phyloP scores from a whole-genome alignment of 2,329 filamentous ascomycete species.

The Paramyrothecium sp. region DNA sequence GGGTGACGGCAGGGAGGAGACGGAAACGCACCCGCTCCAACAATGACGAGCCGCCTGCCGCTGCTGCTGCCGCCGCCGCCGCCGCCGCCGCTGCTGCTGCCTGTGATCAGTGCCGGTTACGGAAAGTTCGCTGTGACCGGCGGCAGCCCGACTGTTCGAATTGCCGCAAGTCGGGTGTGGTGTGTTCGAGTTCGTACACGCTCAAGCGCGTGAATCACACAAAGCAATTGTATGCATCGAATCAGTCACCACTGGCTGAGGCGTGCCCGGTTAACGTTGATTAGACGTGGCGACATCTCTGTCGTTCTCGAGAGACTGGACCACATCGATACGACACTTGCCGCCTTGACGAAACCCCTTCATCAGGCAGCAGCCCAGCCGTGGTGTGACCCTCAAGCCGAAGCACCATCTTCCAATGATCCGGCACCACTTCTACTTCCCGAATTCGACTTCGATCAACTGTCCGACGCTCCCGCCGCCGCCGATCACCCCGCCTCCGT shows the following conservation, averaged over 20 bases:
- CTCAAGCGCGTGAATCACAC: background rate
- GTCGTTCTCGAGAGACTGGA: background rate
- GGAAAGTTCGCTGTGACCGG: background rate
- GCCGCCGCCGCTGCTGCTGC: background rate
- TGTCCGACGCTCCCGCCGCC: background rate
- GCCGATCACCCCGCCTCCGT: background rate
- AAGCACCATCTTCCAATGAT: background rate
- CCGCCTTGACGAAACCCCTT: background rate
- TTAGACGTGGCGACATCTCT: background rate
- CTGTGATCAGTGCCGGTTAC: background rate
- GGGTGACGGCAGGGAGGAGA: background rate
- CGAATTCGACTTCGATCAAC: background rate
- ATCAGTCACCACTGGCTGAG: background rate
- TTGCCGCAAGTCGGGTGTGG: background rate
- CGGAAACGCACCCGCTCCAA: background rate
- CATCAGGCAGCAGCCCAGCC: background rate
- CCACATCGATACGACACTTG: background rate
- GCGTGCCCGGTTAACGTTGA: background rate
- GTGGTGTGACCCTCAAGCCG: background rate
- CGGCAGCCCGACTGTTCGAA: background rate
- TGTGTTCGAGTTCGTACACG: background rate
- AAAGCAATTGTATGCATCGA: background rate
- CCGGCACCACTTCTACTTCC: background rate
- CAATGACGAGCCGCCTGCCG: background rate
- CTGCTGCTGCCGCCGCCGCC: too few species aligned